Evolutionary conservation across 1,284 basidiomycete species (phyloP), one percentile per base, ranked within the genome.

Genomic region (Prillingera fragicola): DNA sequence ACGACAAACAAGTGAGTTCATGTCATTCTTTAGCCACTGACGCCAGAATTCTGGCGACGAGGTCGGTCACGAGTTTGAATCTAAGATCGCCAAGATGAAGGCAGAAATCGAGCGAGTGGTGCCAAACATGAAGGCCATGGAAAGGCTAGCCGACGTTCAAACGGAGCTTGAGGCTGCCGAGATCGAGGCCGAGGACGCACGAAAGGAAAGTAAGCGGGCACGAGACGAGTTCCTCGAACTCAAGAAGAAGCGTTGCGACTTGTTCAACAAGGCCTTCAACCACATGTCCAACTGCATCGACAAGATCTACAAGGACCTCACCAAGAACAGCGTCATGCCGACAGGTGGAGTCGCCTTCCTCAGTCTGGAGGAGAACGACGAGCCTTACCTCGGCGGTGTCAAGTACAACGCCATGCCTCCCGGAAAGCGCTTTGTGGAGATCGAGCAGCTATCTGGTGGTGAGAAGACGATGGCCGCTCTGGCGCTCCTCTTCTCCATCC

Each of bases 371-470:
- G 94, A 98, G 63, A 87, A 80, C 50, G 94, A 98, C 85, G 95
- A 98, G 77, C 95, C 95, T 0, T 98, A 98, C 61, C 79, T 80
- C 19, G 86, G 84, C 22, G 95, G 94, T 45, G 88, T 98, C 73
- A 95, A 94, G 70, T 98, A 97, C 67, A 92, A 96, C 66, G 91
- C 92, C 1, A 98, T 98, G 87, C 94, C 94, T 1, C 92, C 92
- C 0, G 94, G 97, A 83, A 99, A 99, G 70, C 85, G 91, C 6
- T 98, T 98, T 78, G 80, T 92, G 54, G 95, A 98, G 68, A 98
- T 98, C 87, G 92, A 97, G 50, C 92, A 97, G 67, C 76, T 98
- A 5, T 97, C 91, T 0, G 95, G 94, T 41, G 95, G 95, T 19
- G 95, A 99, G 69, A 97, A 97, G 75, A 97, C 94, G 0, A 94